Base-by-base conservation (phyloP, 2,329 filamentous ascomycete species). In the Penicillium sp. region DNA sequence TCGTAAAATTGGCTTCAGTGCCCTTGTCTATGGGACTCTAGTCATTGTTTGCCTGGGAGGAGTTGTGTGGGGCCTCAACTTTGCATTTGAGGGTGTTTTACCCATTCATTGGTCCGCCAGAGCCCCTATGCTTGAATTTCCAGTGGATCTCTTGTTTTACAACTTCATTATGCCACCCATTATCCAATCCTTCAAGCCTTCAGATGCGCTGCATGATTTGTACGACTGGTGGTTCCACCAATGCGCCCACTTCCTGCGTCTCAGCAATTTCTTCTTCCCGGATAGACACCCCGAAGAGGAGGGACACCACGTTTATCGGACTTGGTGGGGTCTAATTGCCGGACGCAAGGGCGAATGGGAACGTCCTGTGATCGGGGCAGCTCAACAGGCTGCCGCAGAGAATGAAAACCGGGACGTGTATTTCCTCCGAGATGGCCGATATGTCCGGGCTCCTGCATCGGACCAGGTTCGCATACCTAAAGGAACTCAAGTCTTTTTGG, bases 141-240 rank as follows among this genome's bases (percentile, higher is more conserved):
- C 95, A 0, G 86, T 96, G 59, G 93, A 99, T 69, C 81, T 99
- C 2, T 80, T 99, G 16, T 95, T 98, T 72, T 99, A 97, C 82
- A 98, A 98, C 75, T 96, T 97, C 72, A 79, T 97, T 47, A 95
- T 97, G 81, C 95, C 95, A 0, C 78, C 96, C 48, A 87, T 93
- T 13, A 86, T 98, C 64, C 89, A 86, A 65, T 87, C 91, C 65
- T 88, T 96, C 75, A 90, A 90, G 70, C 93, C 93, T 2, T 91
- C 90, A 51, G 90, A 96, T 69, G 89, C 86, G 0, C 79, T 99
- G 3, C 90, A 96, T 65, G 80, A 83, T 53, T 88, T 97, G 81
- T 99, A 96, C 72, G 88, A 87, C 8, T 98, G 93, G 93, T 99
- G 95, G 91, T 96, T 99, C 77, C 88, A 89, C 64, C 86, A 85